These are phyloP conservation scores for Porogramme epimiltina DNA, from an alignment of 1,284 basidiomycete species.

Conservation along the genomic window DNA sequence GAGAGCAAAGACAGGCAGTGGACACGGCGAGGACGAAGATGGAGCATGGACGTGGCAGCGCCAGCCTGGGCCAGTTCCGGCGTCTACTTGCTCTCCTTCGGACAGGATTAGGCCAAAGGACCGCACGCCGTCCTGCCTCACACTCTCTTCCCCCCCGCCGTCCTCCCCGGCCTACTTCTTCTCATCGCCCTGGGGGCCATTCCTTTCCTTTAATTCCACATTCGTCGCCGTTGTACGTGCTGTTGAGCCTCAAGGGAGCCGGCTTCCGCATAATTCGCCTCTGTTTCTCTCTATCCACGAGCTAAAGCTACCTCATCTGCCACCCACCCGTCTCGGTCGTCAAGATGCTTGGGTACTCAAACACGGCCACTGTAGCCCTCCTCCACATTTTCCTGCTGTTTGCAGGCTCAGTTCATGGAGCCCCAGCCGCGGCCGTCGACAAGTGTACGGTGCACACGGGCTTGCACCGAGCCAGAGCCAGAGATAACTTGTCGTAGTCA, in stretches of 20 bases:
- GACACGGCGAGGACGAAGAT: no score
- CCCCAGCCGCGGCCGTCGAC: conserved; percentile 24
- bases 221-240: conserved; percentile 34
- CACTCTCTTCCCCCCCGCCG: conserved; percentile 24
- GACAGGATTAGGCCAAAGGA: not conserved
- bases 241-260: conserved; percentile 49
- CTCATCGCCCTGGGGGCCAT: conserved; percentile 55
- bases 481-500: conserved; percentile 24
- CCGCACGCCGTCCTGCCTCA: conserved; percentile 12
- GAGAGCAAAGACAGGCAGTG: no score
- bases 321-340: conserved; percentile 21
- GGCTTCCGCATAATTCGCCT: conserved; percentile 41
- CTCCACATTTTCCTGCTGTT: conserved; percentile 36
- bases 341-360: conserved; percentile 36
- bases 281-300: conserved; percentile 10
- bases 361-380: conserved; percentile 34
- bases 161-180: conserved; percentile 28
- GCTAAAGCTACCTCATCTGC: conserved; percentile 4
- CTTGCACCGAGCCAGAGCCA: conserved; percentile 23
- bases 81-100: no score
- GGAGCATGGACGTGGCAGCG: no score
- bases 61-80: no score
- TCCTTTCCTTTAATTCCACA: conserved; percentile 49
- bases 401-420: conserved; percentile 25
- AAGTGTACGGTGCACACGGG: conserved; percentile 14